phyloP scores from a whole-genome alignment of 495 filamentous ascomycete genomes.

The Thermochaetoides thermophila region DNA sequence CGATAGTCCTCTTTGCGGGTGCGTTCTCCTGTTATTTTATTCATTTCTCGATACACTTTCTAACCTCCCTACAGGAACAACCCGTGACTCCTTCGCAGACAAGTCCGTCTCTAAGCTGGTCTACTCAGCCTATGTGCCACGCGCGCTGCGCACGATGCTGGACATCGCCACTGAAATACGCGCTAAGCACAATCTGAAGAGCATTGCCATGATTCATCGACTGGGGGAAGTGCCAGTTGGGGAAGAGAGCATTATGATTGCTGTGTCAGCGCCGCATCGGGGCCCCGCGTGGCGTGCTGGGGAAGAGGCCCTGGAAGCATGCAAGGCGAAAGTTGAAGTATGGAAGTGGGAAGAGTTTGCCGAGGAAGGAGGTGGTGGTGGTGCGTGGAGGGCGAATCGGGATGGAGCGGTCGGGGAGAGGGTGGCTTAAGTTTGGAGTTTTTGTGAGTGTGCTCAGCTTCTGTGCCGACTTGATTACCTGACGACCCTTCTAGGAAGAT shows the following conservation, averaged over 20 bases:
- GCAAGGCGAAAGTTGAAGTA: constrained; percentile 76
- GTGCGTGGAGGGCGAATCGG: constrained; percentile 85
- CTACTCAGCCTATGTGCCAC: constrained; percentile 68
- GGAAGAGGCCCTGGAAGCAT: constrained; percentile 77
- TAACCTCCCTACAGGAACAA: constrained; percentile 45
- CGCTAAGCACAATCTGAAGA: constrained; percentile 44
- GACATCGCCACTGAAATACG: constrained; percentile 47
- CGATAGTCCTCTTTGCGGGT: constrained; percentile 80
- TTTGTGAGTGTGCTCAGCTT: no score
- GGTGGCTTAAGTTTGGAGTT: constrained; percentile 7
- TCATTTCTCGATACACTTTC: no score
- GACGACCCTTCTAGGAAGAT: no score
- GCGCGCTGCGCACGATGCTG: constrained; percentile 62
- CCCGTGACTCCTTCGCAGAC: constrained; percentile 64
- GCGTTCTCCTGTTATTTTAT: constrained; percentile 10
- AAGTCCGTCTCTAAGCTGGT: constrained; percentile 62
- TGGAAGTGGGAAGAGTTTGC: constrained; percentile 94
- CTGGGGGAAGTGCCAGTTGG: constrained; percentile 72
- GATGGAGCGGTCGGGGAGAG: constrained; percentile 48
- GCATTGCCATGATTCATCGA: constrained; percentile 72
- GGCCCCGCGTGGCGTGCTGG: constrained; percentile 77
- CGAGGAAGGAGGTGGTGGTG: constrained; percentile 55
- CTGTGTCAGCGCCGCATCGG: constrained; percentile 75
- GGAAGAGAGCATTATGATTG: constrained; percentile 86
- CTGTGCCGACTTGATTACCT: no score